A percentile compares a stretch with the other conserved stretches of the same genome.
These are phyloP conservation scores for Zangia roseola DNA, from an alignment of 768 basidiomycete genomes.

Conservation along the genomic window DNA sequence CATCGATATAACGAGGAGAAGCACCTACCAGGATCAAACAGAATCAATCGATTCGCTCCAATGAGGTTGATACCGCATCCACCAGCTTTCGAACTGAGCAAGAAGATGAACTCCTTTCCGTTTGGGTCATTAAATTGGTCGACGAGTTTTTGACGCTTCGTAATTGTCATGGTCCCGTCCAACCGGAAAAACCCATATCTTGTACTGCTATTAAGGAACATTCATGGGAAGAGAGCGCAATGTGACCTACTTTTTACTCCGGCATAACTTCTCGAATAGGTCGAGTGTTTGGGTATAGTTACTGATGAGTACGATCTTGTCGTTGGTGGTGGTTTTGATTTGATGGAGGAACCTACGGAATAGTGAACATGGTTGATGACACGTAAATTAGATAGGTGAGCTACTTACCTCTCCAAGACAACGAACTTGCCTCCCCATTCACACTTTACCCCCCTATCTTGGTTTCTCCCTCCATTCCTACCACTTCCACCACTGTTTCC, in stretches of 20 bases:
- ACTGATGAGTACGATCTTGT: conserved; percentile 96
- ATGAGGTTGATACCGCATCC: conserved; percentile 98
- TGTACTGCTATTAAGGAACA: not conserved
- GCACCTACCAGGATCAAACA: conserved; percentile 85
- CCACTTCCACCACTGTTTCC: conserved; percentile 28
- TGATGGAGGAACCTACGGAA: conserved; percentile 74
- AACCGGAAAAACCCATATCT: conserved; percentile 90
- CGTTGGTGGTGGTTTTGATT: conserved; percentile 75
- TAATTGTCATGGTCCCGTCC: conserved; percentile 93
- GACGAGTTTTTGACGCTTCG: conserved; percentile 91
- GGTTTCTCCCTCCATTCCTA: conserved; percentile 42
- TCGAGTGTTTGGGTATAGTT: conserved; percentile 97
- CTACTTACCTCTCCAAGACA: conserved; percentile 87
- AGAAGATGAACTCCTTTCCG: conserved; percentile 91
- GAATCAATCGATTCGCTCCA: conserved; percentile 91
- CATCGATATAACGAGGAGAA: not conserved
- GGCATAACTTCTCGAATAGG: conserved; percentile 85
- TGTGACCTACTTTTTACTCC: conserved; percentile 69
- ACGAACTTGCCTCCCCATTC: conserved; percentile 92
- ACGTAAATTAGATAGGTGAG: conserved; percentile 7
- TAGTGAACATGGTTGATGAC: not conserved
- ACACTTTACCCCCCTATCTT: conserved; percentile 52
- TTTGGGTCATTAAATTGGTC: conserved; percentile 94
- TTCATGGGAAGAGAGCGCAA: not conserved
- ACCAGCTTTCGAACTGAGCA: conserved; percentile 93